Conservation (phyloP, 2,329 filamentous ascomycete genomes). For the Teratosphaeriaceae sp. region DNA sequence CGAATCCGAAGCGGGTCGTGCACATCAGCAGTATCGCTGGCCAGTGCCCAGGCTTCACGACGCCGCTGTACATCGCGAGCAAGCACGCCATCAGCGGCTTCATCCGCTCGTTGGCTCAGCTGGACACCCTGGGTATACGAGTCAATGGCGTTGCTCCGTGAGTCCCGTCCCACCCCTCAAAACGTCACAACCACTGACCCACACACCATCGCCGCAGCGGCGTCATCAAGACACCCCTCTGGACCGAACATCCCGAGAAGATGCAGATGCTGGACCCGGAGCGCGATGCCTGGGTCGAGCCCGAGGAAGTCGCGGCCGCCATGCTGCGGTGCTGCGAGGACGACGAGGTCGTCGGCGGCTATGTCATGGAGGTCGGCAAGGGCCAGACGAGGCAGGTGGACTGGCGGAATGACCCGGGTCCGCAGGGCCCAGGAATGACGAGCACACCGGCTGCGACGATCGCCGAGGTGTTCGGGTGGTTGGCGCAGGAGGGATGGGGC, state of each 20-base stretch:
- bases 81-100: conserved; percentile 43
- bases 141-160: conserved; percentile 54
- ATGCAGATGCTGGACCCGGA: conserved; percentile 43
- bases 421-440: conserved; percentile 38
- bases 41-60: conserved; percentile 31
- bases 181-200: not conserved
- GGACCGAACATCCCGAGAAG: conserved; percentile 57
- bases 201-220: conserved; percentile 28
- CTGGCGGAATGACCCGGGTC: conserved; percentile 49
- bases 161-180: not conserved
- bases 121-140: conserved; percentile 48
- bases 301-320: conserved; percentile 53
- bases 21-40: conserved; percentile 41
- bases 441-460: not conserved
- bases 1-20: conserved; percentile 41
- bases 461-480: not conserved
- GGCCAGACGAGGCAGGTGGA: conserved; percentile 44
- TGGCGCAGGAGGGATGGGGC: not conserved
- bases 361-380: conserved; percentile 51
- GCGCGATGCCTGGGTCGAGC: conserved; percentile 51
- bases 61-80: conserved; percentile 39
- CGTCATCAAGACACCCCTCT: conserved; percentile 55
- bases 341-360: conserved; percentile 43
- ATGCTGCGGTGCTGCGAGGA: conserved; percentile 53
- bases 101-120: conserved; percentile 43